A percentile compares a stretch with the other conserved stretches of the same genome.
Conservation (phyloP, 2,329 filamentous ascomycete species). For the Colletotrichum caudatum region DNA sequence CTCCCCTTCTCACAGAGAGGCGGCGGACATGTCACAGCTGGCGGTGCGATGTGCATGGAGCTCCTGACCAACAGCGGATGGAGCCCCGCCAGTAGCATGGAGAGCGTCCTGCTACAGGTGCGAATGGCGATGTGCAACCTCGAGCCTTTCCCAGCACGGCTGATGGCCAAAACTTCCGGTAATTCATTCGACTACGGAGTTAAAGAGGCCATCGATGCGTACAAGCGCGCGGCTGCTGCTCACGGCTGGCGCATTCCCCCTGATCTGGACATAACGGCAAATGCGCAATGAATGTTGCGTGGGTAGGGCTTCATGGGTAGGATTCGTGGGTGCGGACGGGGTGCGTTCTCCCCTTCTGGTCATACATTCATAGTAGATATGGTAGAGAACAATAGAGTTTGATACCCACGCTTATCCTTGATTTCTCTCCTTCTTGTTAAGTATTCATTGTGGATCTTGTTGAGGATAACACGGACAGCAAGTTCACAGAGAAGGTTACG, state of each 20-base stretch:
- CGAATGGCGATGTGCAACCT: conserved; percentile 78
- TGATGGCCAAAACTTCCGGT: conserved; percentile 54
- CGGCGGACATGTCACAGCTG: conserved; percentile 86
- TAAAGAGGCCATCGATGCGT: conserved; percentile 79
- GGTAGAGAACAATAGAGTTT: too few species aligned
- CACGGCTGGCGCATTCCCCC: conserved; percentile 82
- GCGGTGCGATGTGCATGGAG: conserved; percentile 88
- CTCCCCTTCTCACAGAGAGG: conserved; percentile 78
- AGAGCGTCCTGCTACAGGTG: conserved; percentile 84
- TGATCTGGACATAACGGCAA: conserved; percentile 66
- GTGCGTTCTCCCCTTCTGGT: too few species aligned
- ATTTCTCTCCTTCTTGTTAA: too few species aligned
- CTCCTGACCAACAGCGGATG: conserved; percentile 87
- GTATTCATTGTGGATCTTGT: too few species aligned
- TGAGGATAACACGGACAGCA: too few species aligned
- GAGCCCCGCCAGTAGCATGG: conserved; percentile 78
- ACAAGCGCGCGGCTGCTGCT: conserved; percentile 60
- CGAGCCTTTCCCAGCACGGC: conserved; percentile 79
- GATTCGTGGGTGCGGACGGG: too few species aligned
- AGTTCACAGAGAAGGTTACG: too few species aligned
- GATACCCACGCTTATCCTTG: too few species aligned
- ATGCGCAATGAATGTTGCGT: conserved; percentile 31
- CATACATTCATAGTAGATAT: too few species aligned
- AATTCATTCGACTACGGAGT: conserved; percentile 69
- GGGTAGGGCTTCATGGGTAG: neutral